Percentiles rank a stretch among this genome's conserved stretches.
Conservation (phyloP, 164 flowering plant species). For the Stephania cephalantha region DNA sequence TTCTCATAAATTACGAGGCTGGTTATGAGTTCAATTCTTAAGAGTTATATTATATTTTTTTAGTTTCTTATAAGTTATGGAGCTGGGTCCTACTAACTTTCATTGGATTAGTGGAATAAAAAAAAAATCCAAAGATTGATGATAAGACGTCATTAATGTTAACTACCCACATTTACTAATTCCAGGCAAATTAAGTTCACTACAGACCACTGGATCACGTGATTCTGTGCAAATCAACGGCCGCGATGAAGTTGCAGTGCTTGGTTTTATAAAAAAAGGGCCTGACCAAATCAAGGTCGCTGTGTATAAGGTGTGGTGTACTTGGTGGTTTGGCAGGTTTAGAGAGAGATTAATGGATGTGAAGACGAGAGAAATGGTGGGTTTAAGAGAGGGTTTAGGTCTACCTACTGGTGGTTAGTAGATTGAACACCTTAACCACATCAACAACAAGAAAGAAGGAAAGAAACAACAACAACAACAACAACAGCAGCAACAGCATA, state of each 20-base stretch:
- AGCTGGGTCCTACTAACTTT: too few relatives aligned
- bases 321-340: not conserved
- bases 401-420: conserved; percentile 82
- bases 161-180: not conserved
- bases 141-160: conserved; percentile 1
- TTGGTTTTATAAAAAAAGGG: not conserved
- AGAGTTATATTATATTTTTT: too few relatives aligned
- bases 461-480: conserved; percentile 15
- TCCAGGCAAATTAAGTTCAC: conserved; percentile 1
- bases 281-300: not conserved
- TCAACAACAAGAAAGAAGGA: conserved; percentile 14
- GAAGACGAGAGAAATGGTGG: conserved; percentile 14
- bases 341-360: conserved; percentile 10
- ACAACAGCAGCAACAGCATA: conserved; percentile 12
- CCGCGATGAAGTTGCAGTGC: not conserved
- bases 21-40: too few relatives aligned
- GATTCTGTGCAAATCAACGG: not conserved
- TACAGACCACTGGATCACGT: not conserved
- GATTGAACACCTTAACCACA: conserved; percentile 57
- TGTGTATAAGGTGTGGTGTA: not conserved
- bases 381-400: conserved; percentile 71
- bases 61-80: too few relatives aligned
- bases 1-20: too few relatives aligned
- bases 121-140: not conserved
- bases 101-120: not conserved